Evolutionary conservation across 2,329 filamentous ascomycete species (phyloP).

Genomic region (Trichoderma sp.): DNA sequence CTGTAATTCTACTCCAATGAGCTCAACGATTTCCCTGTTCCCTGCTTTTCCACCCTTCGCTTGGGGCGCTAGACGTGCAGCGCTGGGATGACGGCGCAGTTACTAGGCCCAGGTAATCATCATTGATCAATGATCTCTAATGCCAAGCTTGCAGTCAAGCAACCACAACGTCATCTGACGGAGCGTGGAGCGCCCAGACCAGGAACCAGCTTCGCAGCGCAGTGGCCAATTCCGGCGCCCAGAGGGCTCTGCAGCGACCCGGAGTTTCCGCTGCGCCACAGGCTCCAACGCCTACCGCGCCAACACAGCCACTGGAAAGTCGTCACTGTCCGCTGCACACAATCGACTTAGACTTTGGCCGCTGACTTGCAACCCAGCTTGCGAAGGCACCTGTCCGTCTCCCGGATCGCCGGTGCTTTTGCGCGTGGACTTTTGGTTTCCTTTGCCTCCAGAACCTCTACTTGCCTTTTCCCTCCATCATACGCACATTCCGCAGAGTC

Average conservation of each 20-base stretch:
- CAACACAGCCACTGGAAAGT: conserved; percentile 34
- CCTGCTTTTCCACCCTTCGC: background rate
- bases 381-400: conserved; percentile 17
- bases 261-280: conserved; percentile 16
- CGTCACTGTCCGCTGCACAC: conserved; percentile 35
- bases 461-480: background rate
- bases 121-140: background rate
- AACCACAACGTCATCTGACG: background rate
- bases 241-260: conserved; percentile 6
- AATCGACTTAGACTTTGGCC: conserved; percentile 19
- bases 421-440: conserved; percentile 15
- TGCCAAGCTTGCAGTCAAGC: background rate
- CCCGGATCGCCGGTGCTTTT: conserved; percentile 24
- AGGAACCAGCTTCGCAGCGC: background rate
- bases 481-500: background rate
- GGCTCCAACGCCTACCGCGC: background rate
- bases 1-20: background rate
- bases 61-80: background rate
- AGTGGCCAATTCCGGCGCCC: conserved; percentile 5
- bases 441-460: background rate
- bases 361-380: conserved; percentile 3
- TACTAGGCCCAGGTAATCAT: background rate
- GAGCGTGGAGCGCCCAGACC: background rate
- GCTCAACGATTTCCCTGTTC: background rate
- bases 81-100: background rate